These are phyloP conservation scores for Penicillium dipodomyicola DNA, from an alignment of 495 filamentous ascomycete species.

Conservation along the genomic window DNA sequence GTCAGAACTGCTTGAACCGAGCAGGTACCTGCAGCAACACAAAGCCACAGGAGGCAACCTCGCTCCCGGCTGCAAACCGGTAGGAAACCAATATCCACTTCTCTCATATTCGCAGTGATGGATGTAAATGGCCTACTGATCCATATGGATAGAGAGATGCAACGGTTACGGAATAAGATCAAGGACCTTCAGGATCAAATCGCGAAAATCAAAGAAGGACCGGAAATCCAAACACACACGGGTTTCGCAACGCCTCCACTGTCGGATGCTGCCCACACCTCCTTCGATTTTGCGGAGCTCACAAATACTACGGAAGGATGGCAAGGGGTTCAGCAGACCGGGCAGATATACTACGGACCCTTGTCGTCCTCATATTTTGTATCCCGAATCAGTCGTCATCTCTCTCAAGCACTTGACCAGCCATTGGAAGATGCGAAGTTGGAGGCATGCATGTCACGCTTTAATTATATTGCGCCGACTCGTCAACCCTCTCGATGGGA, in stretches of 20 bases:
- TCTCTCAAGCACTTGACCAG: neutral
- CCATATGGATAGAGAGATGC: neutral
- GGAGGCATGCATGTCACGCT: neutral
- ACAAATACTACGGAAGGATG: neutral
- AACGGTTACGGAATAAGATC: constrained; percentile 16
- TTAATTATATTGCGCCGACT: neutral
- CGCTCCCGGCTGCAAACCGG: constrained; percentile 23
- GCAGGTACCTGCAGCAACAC: constrained; percentile 39
- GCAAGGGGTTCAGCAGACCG: neutral
- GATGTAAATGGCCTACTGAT: neutral
- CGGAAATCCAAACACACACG: neutral
- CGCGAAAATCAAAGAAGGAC: constrained; percentile 10
- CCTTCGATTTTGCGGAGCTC: neutral
- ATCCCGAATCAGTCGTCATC: neutral
- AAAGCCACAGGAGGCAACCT: constrained; percentile 26
- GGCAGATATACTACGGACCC: neutral
- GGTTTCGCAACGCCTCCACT: neutral
- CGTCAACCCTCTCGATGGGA: neutral
- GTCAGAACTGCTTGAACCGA: constrained; percentile 41
- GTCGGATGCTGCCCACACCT: neutral
- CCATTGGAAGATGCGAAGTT: neutral
- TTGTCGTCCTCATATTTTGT: neutral
- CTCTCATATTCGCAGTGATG: constrained; percentile 3
- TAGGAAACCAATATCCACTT: neutral
- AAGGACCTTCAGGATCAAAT: constrained; percentile 40